Evolutionary conservation across 2,329 filamentous ascomycete genomes (phyloP).

Genomic region (Diaporthe citrichinensis): DNA sequence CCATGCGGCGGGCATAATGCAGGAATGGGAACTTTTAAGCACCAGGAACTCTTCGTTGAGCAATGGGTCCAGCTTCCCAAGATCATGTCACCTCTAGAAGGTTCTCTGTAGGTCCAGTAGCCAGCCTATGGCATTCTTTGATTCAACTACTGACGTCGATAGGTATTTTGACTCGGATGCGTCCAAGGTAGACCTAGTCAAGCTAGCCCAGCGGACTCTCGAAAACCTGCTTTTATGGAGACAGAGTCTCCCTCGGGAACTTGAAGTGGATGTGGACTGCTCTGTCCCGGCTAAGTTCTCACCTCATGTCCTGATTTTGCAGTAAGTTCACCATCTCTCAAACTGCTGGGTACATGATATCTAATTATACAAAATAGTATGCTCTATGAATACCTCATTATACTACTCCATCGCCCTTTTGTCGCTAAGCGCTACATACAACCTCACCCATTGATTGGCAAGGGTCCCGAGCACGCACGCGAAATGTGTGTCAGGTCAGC

Average conservation of each 20-base stretch:
- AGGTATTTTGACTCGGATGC: conserved; percentile 2
- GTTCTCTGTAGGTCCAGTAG: neutral
- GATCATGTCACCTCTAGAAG: conserved; percentile 8
- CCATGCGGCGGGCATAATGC: no score
- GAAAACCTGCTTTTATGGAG: neutral
- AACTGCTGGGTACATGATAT: no score
- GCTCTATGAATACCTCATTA: conserved; percentile 7
- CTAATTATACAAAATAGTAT: neutral
- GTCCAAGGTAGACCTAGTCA: neutral
- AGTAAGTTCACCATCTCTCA: neutral
- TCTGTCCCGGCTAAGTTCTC: neutral
- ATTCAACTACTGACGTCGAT: neutral
- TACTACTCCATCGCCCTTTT: conserved; percentile 7
- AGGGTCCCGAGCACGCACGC: neutral
- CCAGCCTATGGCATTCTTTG: no score
- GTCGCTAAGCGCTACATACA: conserved; percentile 19
- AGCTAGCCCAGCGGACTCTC: neutral
- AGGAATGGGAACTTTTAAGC: neutral
- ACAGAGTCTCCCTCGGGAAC: neutral
- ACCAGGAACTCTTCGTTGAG: conserved; percentile 2
- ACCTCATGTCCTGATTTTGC: neutral
- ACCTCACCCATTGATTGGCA: neutral
- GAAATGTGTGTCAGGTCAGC: conserved; percentile 10
- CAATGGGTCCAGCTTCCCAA: conserved; percentile 4
- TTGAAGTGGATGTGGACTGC: neutral